Conservation (phyloP, 345 rosid species). For the Camelina sativa region DNA sequence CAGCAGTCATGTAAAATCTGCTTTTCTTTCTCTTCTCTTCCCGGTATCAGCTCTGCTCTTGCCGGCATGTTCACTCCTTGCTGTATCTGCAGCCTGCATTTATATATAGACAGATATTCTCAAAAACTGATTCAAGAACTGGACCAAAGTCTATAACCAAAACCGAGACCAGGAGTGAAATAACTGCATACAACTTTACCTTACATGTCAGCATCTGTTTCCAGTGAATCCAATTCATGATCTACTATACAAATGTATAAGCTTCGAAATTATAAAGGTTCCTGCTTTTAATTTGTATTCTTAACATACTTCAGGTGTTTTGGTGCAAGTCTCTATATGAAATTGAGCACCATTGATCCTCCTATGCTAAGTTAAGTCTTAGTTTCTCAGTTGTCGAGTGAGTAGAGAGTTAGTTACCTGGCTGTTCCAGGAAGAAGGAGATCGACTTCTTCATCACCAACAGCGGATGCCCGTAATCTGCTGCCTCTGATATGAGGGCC, state of each 20-base stretch:
- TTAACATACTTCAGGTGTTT: neutral
- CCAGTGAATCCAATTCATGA: neutral
- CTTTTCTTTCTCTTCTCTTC: slow-evolving; percentile 76
- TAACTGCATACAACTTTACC: neutral
- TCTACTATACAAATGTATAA: neutral
- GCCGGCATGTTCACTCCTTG: slow-evolving; percentile 99
- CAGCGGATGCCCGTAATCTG: slow-evolving; percentile 80
- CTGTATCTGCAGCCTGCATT: slow-evolving; percentile 83
- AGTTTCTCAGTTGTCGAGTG: neutral
- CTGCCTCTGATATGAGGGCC: slow-evolving; percentile 95
- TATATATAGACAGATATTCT: neutral
- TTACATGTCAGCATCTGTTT: neutral
- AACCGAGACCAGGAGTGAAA: neutral
- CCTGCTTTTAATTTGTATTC: neutral
- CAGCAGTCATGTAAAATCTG: slow-evolving; percentile 65
- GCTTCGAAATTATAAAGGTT: neutral
- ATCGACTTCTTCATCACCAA: slow-evolving; percentile 92
- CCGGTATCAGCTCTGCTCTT: slow-evolving; percentile 83
- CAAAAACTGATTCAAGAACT: slow-evolving; percentile 4
- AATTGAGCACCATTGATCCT: neutral
- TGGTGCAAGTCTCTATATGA: neutral
- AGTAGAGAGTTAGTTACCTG: slow-evolving; percentile 57
- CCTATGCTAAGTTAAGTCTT: neutral
- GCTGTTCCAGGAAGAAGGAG: slow-evolving; percentile 99
- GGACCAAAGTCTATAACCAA: neutral